Percentiles rank a stretch among this genome's conserved stretches.
Evolutionary conservation across 2,329 filamentous ascomycete species (phyloP).

Genomic region (Tolypocladium tropicale): DNA sequence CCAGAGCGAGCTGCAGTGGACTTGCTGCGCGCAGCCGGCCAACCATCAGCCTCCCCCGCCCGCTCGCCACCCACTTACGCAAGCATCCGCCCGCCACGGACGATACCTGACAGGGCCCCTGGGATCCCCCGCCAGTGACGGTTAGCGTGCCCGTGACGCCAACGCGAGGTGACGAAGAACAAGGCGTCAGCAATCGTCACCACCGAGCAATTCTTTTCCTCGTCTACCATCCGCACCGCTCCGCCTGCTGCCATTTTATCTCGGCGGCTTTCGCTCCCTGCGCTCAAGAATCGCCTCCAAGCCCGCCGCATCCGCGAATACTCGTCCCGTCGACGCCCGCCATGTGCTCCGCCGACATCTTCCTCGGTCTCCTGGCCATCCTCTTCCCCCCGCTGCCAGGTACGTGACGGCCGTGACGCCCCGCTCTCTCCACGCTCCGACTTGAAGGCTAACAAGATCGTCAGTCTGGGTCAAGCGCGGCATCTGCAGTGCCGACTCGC

Average conservation of each 20-base stretch:
- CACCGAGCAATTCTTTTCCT: background rate
- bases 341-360: slow-evolving; percentile 52
- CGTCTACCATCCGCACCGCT: background rate
- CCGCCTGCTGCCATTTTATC: background rate
- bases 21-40: background rate
- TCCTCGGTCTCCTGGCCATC: slow-evolving; percentile 35
- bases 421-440: background rate
- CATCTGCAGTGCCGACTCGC: slow-evolving; percentile 80
- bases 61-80: background rate
- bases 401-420: slow-evolving; percentile 18
- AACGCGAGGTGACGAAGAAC: background rate
- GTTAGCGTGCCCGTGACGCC: background rate
- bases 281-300: background rate
- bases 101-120: background rate
- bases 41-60: background rate
- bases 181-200: background rate
- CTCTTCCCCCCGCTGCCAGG: slow-evolving; percentile 35
- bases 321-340: slow-evolving; percentile 2
- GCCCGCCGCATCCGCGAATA: background rate
- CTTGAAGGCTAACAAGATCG: slow-evolving; percentile 8
- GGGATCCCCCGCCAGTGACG: background rate
- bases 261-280: background rate
- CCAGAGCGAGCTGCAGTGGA: background rate
- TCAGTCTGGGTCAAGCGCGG: slow-evolving; percentile 96
- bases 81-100: background rate